Evolutionary conservation across 306 rosid species (phyloP).

Genomic region (Glycine soja): DNA sequence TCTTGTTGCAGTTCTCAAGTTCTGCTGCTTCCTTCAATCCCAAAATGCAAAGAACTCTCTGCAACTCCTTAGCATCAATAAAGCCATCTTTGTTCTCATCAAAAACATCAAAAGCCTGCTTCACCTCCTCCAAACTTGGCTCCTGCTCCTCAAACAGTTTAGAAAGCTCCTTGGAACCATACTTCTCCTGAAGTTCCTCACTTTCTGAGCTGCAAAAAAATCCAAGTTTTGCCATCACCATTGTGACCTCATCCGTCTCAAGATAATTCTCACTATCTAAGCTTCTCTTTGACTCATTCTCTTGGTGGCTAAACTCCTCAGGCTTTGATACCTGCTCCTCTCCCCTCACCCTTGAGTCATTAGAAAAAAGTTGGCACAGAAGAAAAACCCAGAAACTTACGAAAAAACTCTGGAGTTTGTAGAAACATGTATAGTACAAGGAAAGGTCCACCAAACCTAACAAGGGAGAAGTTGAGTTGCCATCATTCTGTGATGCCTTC

Average conservation of each 20-base stretch:
- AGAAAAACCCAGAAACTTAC: slow-evolving; percentile 44
- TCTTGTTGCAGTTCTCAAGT: slow-evolving; percentile 63
- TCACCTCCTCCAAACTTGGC: slow-evolving; percentile 86
- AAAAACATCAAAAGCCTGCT: slow-evolving; percentile 85
- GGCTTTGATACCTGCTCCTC: slow-evolving; percentile 26
- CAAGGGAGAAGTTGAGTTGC: slow-evolving; percentile 27
- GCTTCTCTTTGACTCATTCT: slow-evolving; percentile 11
- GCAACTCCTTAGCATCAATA: slow-evolving; percentile 77
- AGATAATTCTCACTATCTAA: slow-evolving; percentile 51
- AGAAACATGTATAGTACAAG: slow-evolving; percentile 2
- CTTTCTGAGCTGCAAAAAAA: slow-evolving; percentile 63
- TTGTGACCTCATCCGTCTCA: slow-evolving; percentile 60
- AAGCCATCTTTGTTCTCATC: slow-evolving; percentile 85
- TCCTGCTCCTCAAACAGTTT: slow-evolving; percentile 80
- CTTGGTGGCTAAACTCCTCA: slow-evolving; percentile 46
- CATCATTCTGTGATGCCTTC: slow-evolving; percentile 25
- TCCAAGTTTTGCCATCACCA: slow-evolving; percentile 67
- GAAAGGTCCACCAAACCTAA: slow-evolving; percentile 31
- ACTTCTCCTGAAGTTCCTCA: slow-evolving; percentile 51
- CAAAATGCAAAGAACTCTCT: slow-evolving; percentile 64
- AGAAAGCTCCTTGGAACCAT: slow-evolving; percentile 55
- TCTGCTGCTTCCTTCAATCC: slow-evolving; percentile 63
- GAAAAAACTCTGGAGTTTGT: background rate
- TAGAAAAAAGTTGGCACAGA: slow-evolving; percentile 31
- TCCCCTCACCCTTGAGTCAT: slow-evolving; percentile 30